Evolutionary conservation across 768 basidiomycete genomes (phyloP).

Genomic region (Mycena crocata): DNA sequence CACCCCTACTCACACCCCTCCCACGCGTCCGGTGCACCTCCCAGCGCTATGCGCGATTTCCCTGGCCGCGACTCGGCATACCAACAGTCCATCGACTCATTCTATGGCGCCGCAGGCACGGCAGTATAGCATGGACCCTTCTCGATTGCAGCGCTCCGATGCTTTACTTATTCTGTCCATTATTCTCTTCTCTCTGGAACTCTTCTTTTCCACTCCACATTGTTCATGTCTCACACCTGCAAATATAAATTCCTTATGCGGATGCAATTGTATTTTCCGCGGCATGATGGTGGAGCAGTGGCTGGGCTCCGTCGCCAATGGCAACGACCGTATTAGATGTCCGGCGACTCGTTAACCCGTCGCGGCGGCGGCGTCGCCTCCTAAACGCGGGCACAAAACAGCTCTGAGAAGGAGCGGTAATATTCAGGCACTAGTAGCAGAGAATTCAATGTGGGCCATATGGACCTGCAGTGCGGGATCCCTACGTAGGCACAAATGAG

Average conservation of each 20-base stretch:
- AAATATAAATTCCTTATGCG: not conserved
- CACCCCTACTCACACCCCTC: conserved; percentile 29
- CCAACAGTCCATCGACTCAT: conserved; percentile 38
- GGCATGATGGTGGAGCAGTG: not conserved
- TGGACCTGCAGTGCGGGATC: too few species aligned
- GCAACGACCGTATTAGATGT: not conserved
- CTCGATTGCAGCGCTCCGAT: not conserved
- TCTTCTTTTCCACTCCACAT: not conserved
- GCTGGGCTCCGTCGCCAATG: not conserved
- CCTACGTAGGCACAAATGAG: too few species aligned
- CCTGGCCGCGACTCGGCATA: conserved; percentile 31
- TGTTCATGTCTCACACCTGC: not conserved
- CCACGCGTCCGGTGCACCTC: conserved; percentile 17
- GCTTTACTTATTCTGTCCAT: conserved; percentile 24
- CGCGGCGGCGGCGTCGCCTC: too few species aligned
- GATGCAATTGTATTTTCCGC: not conserved
- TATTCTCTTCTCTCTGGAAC: conserved; percentile 2
- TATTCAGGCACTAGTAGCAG: too few species aligned
- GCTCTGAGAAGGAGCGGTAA: too few species aligned
- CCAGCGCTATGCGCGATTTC: conserved; percentile 26
- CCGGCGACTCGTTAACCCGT: not conserved
- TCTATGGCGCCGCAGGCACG: conserved; percentile 38
- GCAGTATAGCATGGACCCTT: conserved; percentile 8
- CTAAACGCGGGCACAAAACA: too few species aligned
- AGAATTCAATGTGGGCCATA: too few species aligned